Evolutionary conservation across 2,329 filamentous ascomycete genomes (phyloP), one percentile per base, ranked within the genome.

Genomic region (Trichophyton mentagrophytes): DNA sequence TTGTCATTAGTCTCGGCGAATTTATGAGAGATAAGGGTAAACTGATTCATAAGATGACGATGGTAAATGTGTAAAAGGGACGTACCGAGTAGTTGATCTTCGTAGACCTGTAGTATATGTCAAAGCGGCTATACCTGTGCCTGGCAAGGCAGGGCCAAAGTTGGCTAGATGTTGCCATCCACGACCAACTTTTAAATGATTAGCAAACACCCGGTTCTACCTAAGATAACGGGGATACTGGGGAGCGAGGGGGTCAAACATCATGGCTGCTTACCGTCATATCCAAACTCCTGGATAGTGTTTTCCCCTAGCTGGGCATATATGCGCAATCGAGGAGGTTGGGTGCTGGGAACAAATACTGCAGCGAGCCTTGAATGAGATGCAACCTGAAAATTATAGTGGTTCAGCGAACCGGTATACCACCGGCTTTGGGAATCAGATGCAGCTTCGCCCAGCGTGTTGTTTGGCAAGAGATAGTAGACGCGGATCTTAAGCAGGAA

Each of bases 281-380:
- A 57, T 20, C 55, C 55, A 42, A 57, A 57, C 22, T 57, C 55
- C 30, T 57, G 55, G 20, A 57, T 40, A 40, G 30, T 57, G 15
- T 57, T 25, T 22, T 57, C 55, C 4, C 1, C n/a, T 11, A 57
- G n/a, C 30, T 57, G 55, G n/a, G 55, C 55, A 42, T 57, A 57
- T 57, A 57, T 30, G n/a, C 55, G 55, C 20, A 57, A 22, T 15
- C 20, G 17, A 11, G 55, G 55, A n/a, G 22, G 25, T n/a, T n/a
- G 33, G 20, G 1, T 42, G 9, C 55, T 20, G 20, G 17, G 55
- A 42, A 57, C 13, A 30, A 57, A 57, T 8, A 38, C 22, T 20
- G 55, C 30, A 20, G 55, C 55, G 5, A 57, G 27, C 17, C 13
- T 40, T 22, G 55, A 57, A 42, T 42, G 17, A 20, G 55, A 17